phyloP scores from a whole-genome alignment of 805 yeast genomes.

The Diddensiella transvaalensis region DNA sequence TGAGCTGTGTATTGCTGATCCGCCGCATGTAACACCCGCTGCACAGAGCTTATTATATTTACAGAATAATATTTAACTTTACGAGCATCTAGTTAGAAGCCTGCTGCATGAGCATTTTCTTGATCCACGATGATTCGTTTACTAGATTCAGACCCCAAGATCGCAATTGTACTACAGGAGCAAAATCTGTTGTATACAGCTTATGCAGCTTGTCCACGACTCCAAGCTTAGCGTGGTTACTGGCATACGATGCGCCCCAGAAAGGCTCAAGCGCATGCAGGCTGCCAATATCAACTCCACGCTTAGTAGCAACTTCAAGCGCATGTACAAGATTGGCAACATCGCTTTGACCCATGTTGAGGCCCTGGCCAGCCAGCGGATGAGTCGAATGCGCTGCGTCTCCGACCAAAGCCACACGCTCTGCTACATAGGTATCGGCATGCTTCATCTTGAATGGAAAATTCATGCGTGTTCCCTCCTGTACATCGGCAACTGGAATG shows the following conservation, averaged over 20 bases:
- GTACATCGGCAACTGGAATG: conserved; percentile 55
- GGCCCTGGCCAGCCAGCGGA: conserved; percentile 96
- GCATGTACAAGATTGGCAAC: conserved; percentile 68
- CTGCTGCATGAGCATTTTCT: conserved; percentile 62
- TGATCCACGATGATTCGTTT: conserved; percentile 60
- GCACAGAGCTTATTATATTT: background rate
- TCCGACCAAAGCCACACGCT: conserved; percentile 88
- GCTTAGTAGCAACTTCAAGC: conserved; percentile 60
- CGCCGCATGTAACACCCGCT: no score
- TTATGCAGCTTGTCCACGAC: conserved; percentile 91
- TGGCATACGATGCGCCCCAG: conserved; percentile 76
- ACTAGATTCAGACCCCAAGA: conserved; percentile 71
- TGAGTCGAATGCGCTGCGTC: conserved; percentile 98
- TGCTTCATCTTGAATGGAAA: conserved; percentile 88
- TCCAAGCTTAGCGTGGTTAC: conserved; percentile 77
- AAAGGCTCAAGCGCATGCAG: conserved; percentile 79
- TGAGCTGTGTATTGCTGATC: no score
- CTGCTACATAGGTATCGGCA: conserved; percentile 82
- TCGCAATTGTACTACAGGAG: conserved; percentile 71
- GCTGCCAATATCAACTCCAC: conserved; percentile 89
- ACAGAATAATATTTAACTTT: background rate
- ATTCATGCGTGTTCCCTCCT: conserved; percentile 67
- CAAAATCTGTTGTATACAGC: conserved; percentile 67
- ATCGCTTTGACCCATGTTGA: conserved; percentile 96
- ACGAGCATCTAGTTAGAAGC: conserved; percentile 34